phyloP scores from a whole-genome alignment of 1,284 basidiomycete genomes.

The Agroathelia rolfsii region DNA sequence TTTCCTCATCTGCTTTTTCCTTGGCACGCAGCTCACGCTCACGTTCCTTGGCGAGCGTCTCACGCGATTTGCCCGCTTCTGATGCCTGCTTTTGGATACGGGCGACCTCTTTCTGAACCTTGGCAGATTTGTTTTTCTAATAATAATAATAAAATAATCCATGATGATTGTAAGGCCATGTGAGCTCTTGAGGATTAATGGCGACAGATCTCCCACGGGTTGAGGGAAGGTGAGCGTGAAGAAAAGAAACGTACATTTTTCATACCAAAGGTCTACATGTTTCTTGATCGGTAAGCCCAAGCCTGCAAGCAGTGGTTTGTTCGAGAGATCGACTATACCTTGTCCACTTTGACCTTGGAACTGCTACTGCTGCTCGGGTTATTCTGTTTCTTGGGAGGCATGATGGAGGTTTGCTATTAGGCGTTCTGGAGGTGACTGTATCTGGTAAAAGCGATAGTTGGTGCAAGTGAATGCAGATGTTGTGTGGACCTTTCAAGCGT shows the following conservation, averaged over 20 bases:
- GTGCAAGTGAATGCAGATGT: not conserved
- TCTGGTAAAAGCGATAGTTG: not conserved
- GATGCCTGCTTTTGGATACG: constrained; percentile 70
- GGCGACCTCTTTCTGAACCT: constrained; percentile 81
- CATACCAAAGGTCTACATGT: constrained; percentile 76
- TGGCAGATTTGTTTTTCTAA: constrained; percentile 91
- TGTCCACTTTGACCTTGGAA: constrained; percentile 66
- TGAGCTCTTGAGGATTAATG: constrained; percentile 4
- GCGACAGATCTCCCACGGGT: too few species aligned
- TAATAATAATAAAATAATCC: constrained; percentile 11
- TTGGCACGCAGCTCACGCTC: constrained; percentile 74
- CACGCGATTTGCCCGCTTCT: constrained; percentile 70
- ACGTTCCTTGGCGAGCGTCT: constrained; percentile 71
- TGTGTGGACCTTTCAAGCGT: constrained; percentile 1
- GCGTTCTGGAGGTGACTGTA: not conserved
- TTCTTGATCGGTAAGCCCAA: constrained; percentile 21
- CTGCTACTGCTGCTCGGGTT: constrained; percentile 37
- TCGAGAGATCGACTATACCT: constrained; percentile 35
- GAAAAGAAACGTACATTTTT: constrained; percentile 61
- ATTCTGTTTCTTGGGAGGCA: constrained; percentile 68
- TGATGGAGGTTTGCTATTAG: constrained; percentile 17
- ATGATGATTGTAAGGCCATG: constrained; percentile 1
- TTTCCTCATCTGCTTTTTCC: constrained; percentile 74
- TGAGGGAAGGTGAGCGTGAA: constrained; percentile 7
- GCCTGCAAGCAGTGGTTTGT: constrained; percentile 12